Base-by-base conservation (phyloP, 139 green algal species). In the Coelastrella sp. region DNA sequence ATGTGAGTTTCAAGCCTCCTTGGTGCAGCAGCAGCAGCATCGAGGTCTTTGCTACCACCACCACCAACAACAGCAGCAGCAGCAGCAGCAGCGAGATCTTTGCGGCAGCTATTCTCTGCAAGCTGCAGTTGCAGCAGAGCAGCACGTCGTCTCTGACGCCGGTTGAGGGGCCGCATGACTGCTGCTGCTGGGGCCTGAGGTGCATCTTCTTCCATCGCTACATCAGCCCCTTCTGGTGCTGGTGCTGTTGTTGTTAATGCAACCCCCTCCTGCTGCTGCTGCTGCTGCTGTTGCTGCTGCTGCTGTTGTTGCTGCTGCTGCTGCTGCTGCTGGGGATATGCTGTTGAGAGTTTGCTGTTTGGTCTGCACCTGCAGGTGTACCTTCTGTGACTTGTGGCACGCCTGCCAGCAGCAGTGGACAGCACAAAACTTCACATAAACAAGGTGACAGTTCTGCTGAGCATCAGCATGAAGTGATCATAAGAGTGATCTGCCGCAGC, bases 1-100 rank as follows among this genome's bases (percentile, higher is more conserved):
- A 95, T 87, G 85, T 97, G 95, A 14, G 92, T 96, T 90, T 96
- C 94, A 65, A 97, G 91, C 12, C 83, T 80, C 14, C 90, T 60
- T 10, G 78, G 49, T 17, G 17, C 65, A n/a, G n/a, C 65, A 70
- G 15, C 19, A 72, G 76, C 80, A 76, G 66, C 65, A 78, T 20
- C 56, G 49, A 14, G 49, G 61, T 6, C 14, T n/a, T 22, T 70
- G n/a, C n/a, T n/a, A n/a, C 70, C 65, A 61, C 14, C 65, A 60
- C 58, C 82, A n/a, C 70, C 60, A 27, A 56, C n/a, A 20, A 6
- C 73, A 49, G 7, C 56, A 49, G 24, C 73, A 58, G 12, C 17
- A n/a, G 35, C 56, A 22, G 22, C 25, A 5, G 85, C 49, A 24
- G 73, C 80, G 35, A 61, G 25, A 72, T 95, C 93, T 10, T 6